Conservation (phyloP, 768 basidiomycete species). For the Lactarius vividus region DNA sequence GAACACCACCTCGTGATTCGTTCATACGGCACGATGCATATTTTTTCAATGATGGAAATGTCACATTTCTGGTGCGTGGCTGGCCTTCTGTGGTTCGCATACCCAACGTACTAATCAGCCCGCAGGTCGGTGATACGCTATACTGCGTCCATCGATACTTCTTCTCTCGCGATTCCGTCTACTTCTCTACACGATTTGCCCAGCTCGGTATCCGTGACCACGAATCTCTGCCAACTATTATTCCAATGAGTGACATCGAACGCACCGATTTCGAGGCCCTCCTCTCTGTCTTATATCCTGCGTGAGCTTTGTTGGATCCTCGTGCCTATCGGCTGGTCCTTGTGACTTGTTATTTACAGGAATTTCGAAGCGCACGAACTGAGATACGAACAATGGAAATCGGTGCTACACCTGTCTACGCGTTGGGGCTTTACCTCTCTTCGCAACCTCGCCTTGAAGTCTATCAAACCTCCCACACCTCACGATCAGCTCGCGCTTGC, state of each 20-base stretch:
- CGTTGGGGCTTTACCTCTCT: slow-evolving; percentile 35
- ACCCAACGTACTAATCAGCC: not conserved
- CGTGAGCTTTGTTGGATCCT: not conserved
- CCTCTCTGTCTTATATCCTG: not conserved
- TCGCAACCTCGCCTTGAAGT: slow-evolving; percentile 28
- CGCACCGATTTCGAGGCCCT: slow-evolving; percentile 22
- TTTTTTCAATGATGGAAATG: slow-evolving; percentile 22
- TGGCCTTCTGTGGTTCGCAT: not conserved
- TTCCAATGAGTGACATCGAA: not conserved
- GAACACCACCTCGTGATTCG: not conserved
- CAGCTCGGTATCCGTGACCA: not conserved
- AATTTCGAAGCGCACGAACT: slow-evolving; percentile 20
- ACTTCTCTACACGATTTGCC: slow-evolving; percentile 12
- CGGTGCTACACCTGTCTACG: slow-evolving; percentile 32
- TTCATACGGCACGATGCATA: slow-evolving; percentile 16
- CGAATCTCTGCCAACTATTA: not conserved
- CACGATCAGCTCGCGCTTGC: slow-evolving; percentile 23
- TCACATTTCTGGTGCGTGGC: slow-evolving; percentile 20
- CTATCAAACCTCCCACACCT: slow-evolving; percentile 17
- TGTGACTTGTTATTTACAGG: not conserved
- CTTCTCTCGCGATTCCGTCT: slow-evolving; percentile 19
- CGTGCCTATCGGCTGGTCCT: not conserved
- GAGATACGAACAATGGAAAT: slow-evolving; percentile 32
- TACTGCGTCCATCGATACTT: slow-evolving; percentile 22
- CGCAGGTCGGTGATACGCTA: slow-evolving; percentile 13